phyloP scores from a whole-genome alignment of 805 yeast species.

The Cyberlindnera samutprakarnensis region DNA sequence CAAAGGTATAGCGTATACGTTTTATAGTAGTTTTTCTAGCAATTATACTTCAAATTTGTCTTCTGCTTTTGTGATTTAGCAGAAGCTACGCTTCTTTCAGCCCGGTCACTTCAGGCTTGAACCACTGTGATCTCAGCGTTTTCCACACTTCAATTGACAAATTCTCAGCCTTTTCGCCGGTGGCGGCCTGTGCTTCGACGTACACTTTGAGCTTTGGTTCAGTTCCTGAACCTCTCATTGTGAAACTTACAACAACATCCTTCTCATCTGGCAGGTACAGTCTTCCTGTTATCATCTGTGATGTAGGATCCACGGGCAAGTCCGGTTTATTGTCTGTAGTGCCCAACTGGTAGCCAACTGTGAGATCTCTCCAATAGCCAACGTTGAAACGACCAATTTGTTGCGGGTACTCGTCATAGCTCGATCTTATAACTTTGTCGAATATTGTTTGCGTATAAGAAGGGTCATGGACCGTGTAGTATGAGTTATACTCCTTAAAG shows the following conservation, averaged over 20 bases:
- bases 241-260: slow-evolving; percentile 47
- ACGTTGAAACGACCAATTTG: slow-evolving; percentile 53
- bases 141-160: slow-evolving; percentile 67
- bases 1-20: too few species aligned
- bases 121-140: slow-evolving; percentile 53
- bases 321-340: slow-evolving; percentile 50
- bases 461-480: slow-evolving; percentile 59
- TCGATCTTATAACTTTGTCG: slow-evolving; percentile 35
- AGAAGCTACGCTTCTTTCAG: slow-evolving; percentile 18
- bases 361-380: slow-evolving; percentile 72
- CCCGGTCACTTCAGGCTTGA: slow-evolving; percentile 49
- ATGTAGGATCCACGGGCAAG: slow-evolving; percentile 60
- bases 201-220: slow-evolving; percentile 93
- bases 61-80: too few species aligned
- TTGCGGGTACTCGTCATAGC: slow-evolving; percentile 30
- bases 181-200: slow-evolving; percentile 61
- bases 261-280: slow-evolving; percentile 29
- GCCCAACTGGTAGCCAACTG: slow-evolving; percentile 70
- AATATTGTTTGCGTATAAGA: slow-evolving; percentile 48
- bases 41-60: too few species aligned
- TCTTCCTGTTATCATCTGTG: slow-evolving; percentile 82
- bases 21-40: too few species aligned
- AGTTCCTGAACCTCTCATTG: slow-evolving; percentile 93
- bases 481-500: slow-evolving; percentile 81
- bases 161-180: slow-evolving; percentile 37